phyloP scores from a whole-genome alignment of 2,329 filamentous ascomycete genomes.

The Corinectria fuckeliana region DNA sequence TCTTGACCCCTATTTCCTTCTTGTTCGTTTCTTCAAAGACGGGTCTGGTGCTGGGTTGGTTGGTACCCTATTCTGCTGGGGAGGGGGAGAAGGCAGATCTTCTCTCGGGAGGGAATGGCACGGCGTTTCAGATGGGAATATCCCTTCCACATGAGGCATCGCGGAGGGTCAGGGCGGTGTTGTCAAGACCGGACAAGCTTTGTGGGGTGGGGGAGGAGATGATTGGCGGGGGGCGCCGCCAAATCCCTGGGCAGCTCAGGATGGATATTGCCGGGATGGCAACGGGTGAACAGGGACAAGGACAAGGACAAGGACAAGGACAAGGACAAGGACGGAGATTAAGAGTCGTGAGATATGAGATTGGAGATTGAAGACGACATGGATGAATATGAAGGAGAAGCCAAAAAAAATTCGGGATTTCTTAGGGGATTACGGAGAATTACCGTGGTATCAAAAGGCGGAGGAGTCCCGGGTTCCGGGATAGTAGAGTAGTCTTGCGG shows the following conservation, averaged over 20 bases:
- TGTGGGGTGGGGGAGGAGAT: constrained; percentile 37
- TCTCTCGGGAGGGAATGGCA: constrained; percentile 34
- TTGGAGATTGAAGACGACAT: constrained; percentile 15
- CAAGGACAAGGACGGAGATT: constrained; percentile 2
- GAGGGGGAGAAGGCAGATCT: constrained; percentile 35
- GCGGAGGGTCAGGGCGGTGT: constrained; percentile 33
- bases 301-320: too few relatives aligned
- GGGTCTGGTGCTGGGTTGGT: too few relatives aligned
- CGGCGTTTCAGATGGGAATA: constrained; percentile 45
- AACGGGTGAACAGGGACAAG: constrained; percentile 2
- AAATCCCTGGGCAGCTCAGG: too few relatives aligned
- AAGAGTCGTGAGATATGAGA: background rate
- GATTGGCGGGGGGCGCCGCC: too few relatives aligned
- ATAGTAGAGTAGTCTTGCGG: background rate
- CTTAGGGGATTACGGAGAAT: background rate
- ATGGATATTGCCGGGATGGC: constrained; percentile 20
- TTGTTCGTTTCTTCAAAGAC: background rate
- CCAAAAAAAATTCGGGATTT: background rate
- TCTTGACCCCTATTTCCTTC: background rate
- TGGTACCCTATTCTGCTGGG: too few relatives aligned
- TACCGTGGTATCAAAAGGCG: background rate
- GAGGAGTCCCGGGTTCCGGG: background rate
- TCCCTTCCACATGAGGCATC: constrained; percentile 40
- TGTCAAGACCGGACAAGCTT: constrained; percentile 50
- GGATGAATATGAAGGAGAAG: background rate